Base-by-base conservation (phyloP, 768 basidiomycete species). In the Mycena epipterygia region DNA sequence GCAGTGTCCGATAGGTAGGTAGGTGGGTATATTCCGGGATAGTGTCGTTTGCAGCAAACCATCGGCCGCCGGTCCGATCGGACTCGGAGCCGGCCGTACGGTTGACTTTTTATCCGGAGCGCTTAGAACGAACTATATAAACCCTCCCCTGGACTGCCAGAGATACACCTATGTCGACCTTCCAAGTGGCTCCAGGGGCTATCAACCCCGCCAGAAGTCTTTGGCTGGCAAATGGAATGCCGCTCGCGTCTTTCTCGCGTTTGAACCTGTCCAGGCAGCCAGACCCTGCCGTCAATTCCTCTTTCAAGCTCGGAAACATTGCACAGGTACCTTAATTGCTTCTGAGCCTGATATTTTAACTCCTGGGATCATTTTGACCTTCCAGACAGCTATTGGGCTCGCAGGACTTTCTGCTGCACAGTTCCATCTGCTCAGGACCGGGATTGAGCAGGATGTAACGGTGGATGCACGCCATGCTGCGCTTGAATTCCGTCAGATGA, bases 391-490 rank as follows among this genome's bases (percentile, higher is more conserved):
- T 6, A 84, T 89, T 16, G 89, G 87, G 0, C 81, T 89, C 0
- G 80, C 88, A 4, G 89, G 84, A 5, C 80, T 91, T 2, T 84
- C 88, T 27, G 85, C 89, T 5, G 87, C 88, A 19, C 80, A 87
- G 53, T 79, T 91, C 21, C 82, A 89, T 74, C 75, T 76, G 25
- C 76, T 89, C 21, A 78, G 85, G 48, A 87, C 88, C 1, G 85
- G 86, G 0, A 66, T 82, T 1, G 76, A 81, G 64, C 89, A 89
- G 74, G 79, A 81, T 19, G 89, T 91, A 1, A 73, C 77, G 6
- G 88, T 91, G 0, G 83, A 89, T 65, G 87, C 87, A 11, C 80
- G 89, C 27, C 89, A 91, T 76, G 89, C 90, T 6, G 82, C 82
- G 12, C 80, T 90, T 25, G 85, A 87, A 46, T 90, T 88, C 74